Conservation (phyloP, 148 eudicot species). For the Nepenthes gracilis region DNA sequence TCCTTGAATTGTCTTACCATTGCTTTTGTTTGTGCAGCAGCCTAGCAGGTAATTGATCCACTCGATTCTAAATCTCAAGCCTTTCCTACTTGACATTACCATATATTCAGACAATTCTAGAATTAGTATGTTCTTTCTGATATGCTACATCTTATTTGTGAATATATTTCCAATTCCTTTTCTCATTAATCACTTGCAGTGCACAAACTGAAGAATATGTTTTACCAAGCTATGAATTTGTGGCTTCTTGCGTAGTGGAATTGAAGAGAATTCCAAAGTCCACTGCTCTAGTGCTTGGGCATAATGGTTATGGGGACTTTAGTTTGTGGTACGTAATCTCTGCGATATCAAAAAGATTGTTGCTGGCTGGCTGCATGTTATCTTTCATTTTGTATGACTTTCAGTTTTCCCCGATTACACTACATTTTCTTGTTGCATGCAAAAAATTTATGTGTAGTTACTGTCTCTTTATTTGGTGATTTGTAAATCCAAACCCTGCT, state of each 20-base stretch:
- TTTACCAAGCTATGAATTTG: constrained; percentile 57
- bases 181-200: constrained; percentile 34
- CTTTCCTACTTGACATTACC: too few species aligned
- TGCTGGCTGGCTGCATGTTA: neutral
- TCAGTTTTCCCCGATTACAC: too few species aligned
- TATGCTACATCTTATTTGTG: neutral
- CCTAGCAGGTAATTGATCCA: too few species aligned
- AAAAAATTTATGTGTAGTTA: too few species aligned
- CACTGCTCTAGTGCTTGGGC: constrained; percentile 56
- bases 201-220: constrained; percentile 34
- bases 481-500: too few species aligned
- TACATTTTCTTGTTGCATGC: too few species aligned
- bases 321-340: constrained; percentile 59
- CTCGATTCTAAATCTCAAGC: too few species aligned
- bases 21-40: too few species aligned
- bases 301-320: constrained; percentile 85
- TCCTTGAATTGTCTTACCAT: too few species aligned
- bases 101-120: neutral
- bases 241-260: constrained; percentile 55
- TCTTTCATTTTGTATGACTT: neutral
- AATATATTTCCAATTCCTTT: neutral
- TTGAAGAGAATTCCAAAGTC: constrained; percentile 65
- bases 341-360: neutral
- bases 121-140: neutral
- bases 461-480: too few species aligned